Evolutionary conservation across 768 basidiomycete species (phyloP), one percentile per base, ranked within the genome.

Genomic region (Rhizopogon roseolus): DNA sequence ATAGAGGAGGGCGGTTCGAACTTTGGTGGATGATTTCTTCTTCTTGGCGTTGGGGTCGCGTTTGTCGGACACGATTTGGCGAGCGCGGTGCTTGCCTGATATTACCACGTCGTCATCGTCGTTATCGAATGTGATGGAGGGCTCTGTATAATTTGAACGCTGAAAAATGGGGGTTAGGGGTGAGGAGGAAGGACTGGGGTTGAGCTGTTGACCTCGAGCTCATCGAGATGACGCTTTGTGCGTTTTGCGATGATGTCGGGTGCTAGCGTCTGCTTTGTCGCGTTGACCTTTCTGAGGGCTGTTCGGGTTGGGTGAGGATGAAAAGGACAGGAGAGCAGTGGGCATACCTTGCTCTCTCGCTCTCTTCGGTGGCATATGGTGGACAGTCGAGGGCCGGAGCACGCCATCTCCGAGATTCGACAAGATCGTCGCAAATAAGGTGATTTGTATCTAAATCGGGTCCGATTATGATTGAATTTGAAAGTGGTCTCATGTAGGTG

Each of bases 11-110:
- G 91, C 88, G 28, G 84, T 82, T 55, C 92, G 79, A 53, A 93
- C 82, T 59, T 81, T 86, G 82, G 88, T 89, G 4, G 81, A 86
- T 11, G 88, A 86, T 66, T 91, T 92, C 73, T 86, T 90, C 76
- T 82, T 86, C 49, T 70, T 67, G 0, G 66, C 68, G 38, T 70
- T 69, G 17, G 65, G 65, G 27, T 68, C 68, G 7, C 46, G 46
- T 48, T 48, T 48, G 9, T 48, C 46, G 16, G 46, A 48, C 4
- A 48, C 34, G 34, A 48, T 36, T 14, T 48, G 46, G 34, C 46
- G 46, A 16, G 36, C 46, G 7, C 76, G 71, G 51, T 76, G 68
- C 61, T 72, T 74, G 39, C 71, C 69, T 5, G 73, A 73, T 41
- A 71, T 78, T 56, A 73, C 74, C 40, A 75, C 76, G 49, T 76